These are phyloP conservation scores for Mikania micrantha DNA, from an alignment of 129 eudicot species.

Conservation along the genomic window DNA sequence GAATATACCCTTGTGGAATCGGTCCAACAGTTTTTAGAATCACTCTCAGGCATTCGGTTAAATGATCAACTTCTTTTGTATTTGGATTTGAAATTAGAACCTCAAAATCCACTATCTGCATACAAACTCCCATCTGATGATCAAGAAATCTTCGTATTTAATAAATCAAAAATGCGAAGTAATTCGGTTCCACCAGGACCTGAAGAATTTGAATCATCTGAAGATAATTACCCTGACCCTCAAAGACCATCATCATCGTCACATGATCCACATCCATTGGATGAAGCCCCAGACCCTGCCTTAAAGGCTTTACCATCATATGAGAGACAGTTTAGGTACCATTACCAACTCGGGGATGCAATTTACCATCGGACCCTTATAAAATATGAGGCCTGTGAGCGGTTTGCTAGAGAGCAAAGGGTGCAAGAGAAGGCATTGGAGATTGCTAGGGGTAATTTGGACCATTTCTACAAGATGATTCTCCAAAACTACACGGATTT, in stretches of 20 bases:
- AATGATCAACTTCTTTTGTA: constrained; percentile 85
- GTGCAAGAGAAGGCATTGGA: constrained; percentile 96
- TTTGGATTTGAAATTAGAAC: constrained; percentile 71
- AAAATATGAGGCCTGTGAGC: constrained; percentile 51
- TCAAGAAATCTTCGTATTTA: constrained; percentile 74
- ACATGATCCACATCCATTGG: constrained; percentile 68
- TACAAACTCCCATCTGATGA: constrained; percentile 88
- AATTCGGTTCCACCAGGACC: constrained; percentile 58
- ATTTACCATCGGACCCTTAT: constrained; percentile 51
- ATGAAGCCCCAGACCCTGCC: constrained; percentile 91
- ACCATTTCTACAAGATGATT: constrained; percentile 70
- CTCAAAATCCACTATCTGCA: constrained; percentile 63
- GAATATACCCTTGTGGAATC: constrained; percentile 72
- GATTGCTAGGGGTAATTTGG: constrained; percentile 85
- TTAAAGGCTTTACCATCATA: constrained; percentile 85
- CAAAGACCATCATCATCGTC: constrained; percentile 34
- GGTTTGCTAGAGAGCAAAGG: constrained; percentile 65
- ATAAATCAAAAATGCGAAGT: constrained; percentile 73
- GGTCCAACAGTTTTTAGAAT: constrained; percentile 57
- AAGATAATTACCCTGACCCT: constrained; percentile 46
- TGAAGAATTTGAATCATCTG: constrained; percentile 43
- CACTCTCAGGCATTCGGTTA: constrained; percentile 51
- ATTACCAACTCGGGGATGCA: constrained; percentile 67
- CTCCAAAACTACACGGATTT: constrained; percentile 72
- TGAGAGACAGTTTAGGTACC: constrained; percentile 82